These are phyloP conservation scores for Arabidopsis arenosa DNA, from an alignment of 345 rosid species.

Conservation along the genomic window DNA sequence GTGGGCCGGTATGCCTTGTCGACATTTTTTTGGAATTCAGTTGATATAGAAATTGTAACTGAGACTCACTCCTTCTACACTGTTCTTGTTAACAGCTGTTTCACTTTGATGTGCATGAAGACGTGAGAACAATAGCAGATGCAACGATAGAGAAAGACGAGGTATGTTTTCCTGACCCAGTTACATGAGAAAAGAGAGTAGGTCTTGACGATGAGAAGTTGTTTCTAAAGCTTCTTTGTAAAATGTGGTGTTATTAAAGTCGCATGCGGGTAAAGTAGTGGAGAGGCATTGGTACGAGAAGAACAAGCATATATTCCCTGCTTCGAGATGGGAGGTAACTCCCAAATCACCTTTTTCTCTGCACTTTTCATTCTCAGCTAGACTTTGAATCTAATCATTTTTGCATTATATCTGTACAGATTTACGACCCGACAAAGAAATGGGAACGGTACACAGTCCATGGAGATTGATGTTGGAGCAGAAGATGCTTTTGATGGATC, in stretches of 20 bases:
- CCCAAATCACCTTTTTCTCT: constrained; percentile 8
- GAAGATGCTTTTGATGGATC: constrained; percentile 3
- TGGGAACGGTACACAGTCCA: constrained; percentile 98
- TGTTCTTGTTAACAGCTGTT: constrained; percentile 64
- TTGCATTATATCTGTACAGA: constrained; percentile 46
- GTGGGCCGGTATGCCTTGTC: constrained; percentile 83
- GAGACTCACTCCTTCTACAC: neutral
- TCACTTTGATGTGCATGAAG: constrained; percentile 99
- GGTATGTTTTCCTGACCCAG: constrained; percentile 47
- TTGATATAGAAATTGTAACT: constrained; percentile 1
- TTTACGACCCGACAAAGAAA: constrained; percentile 85
- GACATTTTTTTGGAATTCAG: neutral
- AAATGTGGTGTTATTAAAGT: constrained; percentile 50
- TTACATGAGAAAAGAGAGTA: neutral
- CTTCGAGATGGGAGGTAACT: constrained; percentile 98
- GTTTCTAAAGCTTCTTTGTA: constrained; percentile 5
- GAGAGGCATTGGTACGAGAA: constrained; percentile 99
- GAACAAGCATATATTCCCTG: constrained; percentile 99
- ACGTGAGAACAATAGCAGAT: constrained; percentile 93
- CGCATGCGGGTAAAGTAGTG: constrained; percentile 98
- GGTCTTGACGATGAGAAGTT: neutral
- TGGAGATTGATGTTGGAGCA: constrained; percentile 61
- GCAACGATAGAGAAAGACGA: constrained; percentile 98
- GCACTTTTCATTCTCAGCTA: neutral
- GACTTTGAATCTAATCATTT: neutral